Evolutionary conservation across 2,329 filamentous ascomycete genomes (phyloP), one percentile per base, ranked within the genome.

Genomic region (Domatiomyces globalis): DNA sequence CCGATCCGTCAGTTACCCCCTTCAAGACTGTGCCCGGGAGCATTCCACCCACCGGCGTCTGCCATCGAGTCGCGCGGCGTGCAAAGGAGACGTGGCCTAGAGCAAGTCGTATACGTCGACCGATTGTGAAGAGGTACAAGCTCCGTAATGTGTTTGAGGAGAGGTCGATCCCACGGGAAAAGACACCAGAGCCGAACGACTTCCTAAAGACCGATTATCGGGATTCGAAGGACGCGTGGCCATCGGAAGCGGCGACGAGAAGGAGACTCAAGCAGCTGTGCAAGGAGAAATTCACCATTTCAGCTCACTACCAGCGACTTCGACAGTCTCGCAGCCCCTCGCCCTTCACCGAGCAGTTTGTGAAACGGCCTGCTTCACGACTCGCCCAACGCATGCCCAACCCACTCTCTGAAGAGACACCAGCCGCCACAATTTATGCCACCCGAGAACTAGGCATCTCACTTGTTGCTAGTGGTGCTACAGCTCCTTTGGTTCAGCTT

Each of bases 1-100:
- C 80, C 55, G 79, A 83, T 63, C 80, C 80, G 18, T 79, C 76
- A 2, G 73, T 82, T 46, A 83, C 80, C 1, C 80, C 80, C 0
- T 83, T 83, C 71, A 83, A 83, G 61, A 80, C 78, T 67, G 71
- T 81, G 1, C 80, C 79, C 2, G 79, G 80, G 47, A 79, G 76
- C 44, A 72, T 77, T 33, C 80, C 80, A 39, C 80, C 80, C 9
- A 73, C 82, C 49, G 80, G 80, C 17, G 77, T 83, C 22, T 82
- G 79, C 57, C 74, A 79, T 59, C 75, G 78, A 51, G 79, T 83
- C 36, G 77, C 79, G 4, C 72, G 78, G 48, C 74, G 78, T 63
- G 80, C 80, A 29, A 77, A 75, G 62, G 75, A 73, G 60, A 79
- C 73, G 2, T 83, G 80, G 80, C 72, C 73, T 57, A 70, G 48